Conservation (phyloP, 164 flowering plant species). For the Aristolochia californica region DNA sequence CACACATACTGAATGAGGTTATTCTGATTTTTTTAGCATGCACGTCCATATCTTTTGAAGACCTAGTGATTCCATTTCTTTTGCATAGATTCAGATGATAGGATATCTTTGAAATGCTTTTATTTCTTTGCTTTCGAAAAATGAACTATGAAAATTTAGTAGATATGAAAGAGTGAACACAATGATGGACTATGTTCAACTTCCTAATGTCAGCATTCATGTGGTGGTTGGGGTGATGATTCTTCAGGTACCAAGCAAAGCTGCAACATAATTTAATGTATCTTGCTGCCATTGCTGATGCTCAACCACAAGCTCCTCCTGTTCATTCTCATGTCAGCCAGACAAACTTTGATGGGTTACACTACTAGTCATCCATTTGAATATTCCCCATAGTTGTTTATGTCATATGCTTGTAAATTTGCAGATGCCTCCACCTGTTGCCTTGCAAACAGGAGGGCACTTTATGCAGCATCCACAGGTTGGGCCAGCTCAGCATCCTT, state of each 20-base stretch:
- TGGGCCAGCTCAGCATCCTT: constrained; percentile 55
- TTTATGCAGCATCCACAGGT: constrained; percentile 85
- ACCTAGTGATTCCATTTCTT: too few species aligned
- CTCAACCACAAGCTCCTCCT: constrained; percentile 73
- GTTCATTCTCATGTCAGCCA: constrained; percentile 56
- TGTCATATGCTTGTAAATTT: constrained; percentile 11
- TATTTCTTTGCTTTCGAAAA: too few species aligned
- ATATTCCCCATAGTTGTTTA: neutral
- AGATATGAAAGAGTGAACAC: too few species aligned
- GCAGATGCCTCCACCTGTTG: constrained; percentile 79
- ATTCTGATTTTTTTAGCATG: neutral
- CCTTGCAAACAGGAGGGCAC: constrained; percentile 71
- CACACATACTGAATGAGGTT: neutral
- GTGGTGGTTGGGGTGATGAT: constrained; percentile 5
- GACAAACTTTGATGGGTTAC: neutral
- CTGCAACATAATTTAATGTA: constrained; percentile 97
- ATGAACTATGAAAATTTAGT: too few species aligned
- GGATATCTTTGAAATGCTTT: too few species aligned
- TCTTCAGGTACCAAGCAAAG: constrained; percentile 78
- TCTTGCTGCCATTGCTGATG: constrained; percentile 97
- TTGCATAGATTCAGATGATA: too few species aligned
- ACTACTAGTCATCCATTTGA: neutral
- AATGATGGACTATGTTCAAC: too few species aligned
- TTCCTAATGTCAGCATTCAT: too few species aligned
- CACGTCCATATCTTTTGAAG: neutral